Conservation (phyloP, 2,329 filamentous ascomycete genomes). For the Talaromyces sp. region DNA sequence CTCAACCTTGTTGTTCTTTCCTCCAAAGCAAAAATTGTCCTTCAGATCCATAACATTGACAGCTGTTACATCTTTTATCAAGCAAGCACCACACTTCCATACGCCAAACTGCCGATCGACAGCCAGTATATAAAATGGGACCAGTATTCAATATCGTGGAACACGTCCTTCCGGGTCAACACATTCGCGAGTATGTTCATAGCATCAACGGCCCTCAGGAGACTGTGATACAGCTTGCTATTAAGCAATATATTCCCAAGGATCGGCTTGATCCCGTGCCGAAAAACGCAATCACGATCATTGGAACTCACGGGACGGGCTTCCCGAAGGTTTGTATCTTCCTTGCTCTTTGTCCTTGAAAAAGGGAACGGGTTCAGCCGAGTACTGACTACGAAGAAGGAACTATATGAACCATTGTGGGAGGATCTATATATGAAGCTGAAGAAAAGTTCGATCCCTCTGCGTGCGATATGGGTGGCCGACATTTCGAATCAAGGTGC, state of each 20-base stretch:
- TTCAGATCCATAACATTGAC: not conserved
- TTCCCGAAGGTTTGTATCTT: not conserved
- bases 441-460: conserved; percentile 56
- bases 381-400: conserved; percentile 47
- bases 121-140: not conserved
- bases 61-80: not conserved
- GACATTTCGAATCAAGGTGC: conserved; percentile 75
- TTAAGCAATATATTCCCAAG: conserved; percentile 58
- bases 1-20: not conserved
- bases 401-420: conserved; percentile 84
- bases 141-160: conserved; percentile 29
- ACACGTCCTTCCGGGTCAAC: conserved; percentile 49
- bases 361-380: too few relatives aligned
- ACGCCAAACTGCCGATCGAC: not conserved
- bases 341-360: too few relatives aligned
- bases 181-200: conserved; percentile 52
- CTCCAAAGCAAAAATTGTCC: not conserved
- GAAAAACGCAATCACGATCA: conserved; percentile 30
- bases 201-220: conserved; percentile 44
- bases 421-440: conserved; percentile 65
- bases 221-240: conserved; percentile 49
- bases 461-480: conserved; percentile 78
- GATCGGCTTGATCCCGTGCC: conserved; percentile 43
- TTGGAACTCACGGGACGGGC: not conserved
- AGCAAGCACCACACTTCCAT: not conserved